A percentile compares a stretch with the other conserved stretches of the same genome.
These are phyloP conservation scores for Erodium maritimum DNA, from an alignment of 345 rosid species.

Conservation along the genomic window DNA sequence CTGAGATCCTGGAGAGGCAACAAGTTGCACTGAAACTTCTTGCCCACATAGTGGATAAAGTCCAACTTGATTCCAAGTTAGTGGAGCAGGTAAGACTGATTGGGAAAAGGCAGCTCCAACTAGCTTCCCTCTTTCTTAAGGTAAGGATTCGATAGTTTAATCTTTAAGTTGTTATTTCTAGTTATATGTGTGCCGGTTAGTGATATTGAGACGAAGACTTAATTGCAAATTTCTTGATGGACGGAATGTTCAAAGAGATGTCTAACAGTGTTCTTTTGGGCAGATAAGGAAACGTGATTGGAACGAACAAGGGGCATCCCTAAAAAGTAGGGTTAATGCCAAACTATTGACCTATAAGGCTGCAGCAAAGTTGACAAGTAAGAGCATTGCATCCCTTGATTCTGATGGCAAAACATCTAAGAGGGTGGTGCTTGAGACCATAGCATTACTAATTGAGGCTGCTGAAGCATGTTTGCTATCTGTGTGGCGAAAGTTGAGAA, in stretches of 20 bases:
- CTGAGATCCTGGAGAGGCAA: slow-evolving; percentile 85
- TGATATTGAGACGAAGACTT: not conserved
- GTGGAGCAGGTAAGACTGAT: slow-evolving; percentile 63
- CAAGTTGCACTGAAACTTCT: slow-evolving; percentile 79
- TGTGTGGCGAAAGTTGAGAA: slow-evolving; percentile 89
- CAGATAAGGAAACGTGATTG: slow-evolving; percentile 96
- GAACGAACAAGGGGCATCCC: slow-evolving; percentile 71
- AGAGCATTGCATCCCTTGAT: slow-evolving; percentile 64
- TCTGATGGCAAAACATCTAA: slow-evolving; percentile 80
- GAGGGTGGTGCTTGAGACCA: slow-evolving; percentile 82
- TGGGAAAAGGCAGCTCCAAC: slow-evolving; percentile 83
- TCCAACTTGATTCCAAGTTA: slow-evolving; percentile 56
- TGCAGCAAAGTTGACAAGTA: slow-evolving; percentile 64
- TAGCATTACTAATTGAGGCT: slow-evolving; percentile 70
- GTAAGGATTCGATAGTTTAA: slow-evolving; percentile 24
- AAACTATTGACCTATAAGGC: slow-evolving; percentile 82
- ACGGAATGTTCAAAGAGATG: slow-evolving; percentile 1
- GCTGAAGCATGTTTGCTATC: slow-evolving; percentile 87
- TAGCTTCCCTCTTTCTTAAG: slow-evolving; percentile 82
- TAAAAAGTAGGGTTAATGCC: slow-evolving; percentile 72
- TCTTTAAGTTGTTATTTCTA: too few species aligned
- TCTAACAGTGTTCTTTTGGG: slow-evolving; percentile 9
- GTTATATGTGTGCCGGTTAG: not conserved
- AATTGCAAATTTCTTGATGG: not conserved
- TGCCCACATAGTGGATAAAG: slow-evolving; percentile 54